Conservation (phyloP, 208 protist genomes). For the Trypanosoma boissoni region DNA sequence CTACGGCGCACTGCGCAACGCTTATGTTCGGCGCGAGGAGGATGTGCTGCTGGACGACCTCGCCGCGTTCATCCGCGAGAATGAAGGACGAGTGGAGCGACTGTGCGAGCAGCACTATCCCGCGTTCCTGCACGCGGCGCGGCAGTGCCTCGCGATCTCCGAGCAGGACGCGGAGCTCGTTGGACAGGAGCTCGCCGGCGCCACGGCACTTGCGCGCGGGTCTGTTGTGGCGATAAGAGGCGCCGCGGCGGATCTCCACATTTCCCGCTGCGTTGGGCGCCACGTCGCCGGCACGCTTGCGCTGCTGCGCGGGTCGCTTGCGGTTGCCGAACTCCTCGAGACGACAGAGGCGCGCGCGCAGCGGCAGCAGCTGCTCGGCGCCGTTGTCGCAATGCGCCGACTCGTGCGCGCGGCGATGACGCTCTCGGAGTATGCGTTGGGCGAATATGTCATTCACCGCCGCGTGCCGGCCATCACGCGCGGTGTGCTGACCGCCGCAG, state of each 20-base stretch:
- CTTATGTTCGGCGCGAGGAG: conserved; percentile 80
- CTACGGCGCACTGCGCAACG: conserved; percentile 78
- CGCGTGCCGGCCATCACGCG: conserved; percentile 66
- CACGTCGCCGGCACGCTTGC: conserved; percentile 57
- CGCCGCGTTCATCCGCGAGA: conserved; percentile 73
- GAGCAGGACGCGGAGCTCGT: conserved; percentile 79
- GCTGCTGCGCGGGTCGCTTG: conserved; percentile 47
- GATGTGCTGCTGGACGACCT: conserved; percentile 72
- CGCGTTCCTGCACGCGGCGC: conserved; percentile 76
- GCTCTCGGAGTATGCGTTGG: conserved; percentile 73
- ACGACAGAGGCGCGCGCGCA: conserved; percentile 70
- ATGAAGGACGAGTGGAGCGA: conserved; percentile 83
- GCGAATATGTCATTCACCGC: conserved; percentile 81
- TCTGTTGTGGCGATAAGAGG: conserved; percentile 80
- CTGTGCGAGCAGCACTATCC: conserved; percentile 88
- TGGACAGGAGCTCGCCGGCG: conserved; percentile 79
- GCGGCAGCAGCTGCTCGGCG: conserved; percentile 71
- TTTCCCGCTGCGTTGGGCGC: conserved; percentile 55
- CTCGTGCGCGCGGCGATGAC: conserved; percentile 63
- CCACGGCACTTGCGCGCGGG: conserved; percentile 58
- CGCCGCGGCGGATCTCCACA: conserved; percentile 52
- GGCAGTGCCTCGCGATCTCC: conserved; percentile 85
- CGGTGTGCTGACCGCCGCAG: conserved; percentile 62
- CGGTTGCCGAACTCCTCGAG: conserved; percentile 80
- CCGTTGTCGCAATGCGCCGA: conserved; percentile 66